Evolutionary conservation across 768 basidiomycete genomes (phyloP).

Genomic region (Tylopilus intermedius): DNA sequence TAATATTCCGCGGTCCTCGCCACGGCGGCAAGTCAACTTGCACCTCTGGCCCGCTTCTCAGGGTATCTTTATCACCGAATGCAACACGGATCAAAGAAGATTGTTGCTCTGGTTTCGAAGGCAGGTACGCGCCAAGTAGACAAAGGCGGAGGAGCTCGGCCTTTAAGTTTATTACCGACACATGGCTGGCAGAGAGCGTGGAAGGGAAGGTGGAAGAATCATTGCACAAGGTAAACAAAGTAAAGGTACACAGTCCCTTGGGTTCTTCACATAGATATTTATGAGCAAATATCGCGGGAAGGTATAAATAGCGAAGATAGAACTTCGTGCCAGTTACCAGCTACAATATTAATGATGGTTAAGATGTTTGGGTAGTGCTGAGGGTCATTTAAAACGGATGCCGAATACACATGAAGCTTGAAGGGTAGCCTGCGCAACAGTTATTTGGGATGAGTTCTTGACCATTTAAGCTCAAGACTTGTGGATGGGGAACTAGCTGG

Average conservation of each 20-base stretch:
- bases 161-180: too few species aligned
- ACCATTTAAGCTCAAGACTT: slow-evolving; percentile 10
- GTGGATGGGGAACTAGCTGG: slow-evolving; percentile 9
- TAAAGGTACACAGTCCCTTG: not conserved
- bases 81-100: too few species aligned
- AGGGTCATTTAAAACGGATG: not conserved
- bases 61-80: too few species aligned
- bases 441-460: not conserved
- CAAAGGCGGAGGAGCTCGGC: too few species aligned
- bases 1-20: too few species aligned
- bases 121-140: too few species aligned
- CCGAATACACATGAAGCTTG: not conserved
- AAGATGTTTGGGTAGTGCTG: not conserved
- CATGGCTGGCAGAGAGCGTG: too few species aligned
- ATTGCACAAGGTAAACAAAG: not conserved
- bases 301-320: not conserved
- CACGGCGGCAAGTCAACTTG: too few species aligned
- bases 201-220: not conserved
- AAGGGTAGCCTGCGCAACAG: not conserved
- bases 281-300: not conserved
- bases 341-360: not conserved
- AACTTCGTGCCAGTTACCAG: not conserved
- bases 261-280: not conserved
- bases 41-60: too few species aligned
- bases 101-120: too few species aligned